A percentile compares a stretch with the other conserved stretches of the same genome.
phyloP scores from a whole-genome alignment of 2,329 filamentous ascomycete genomes.

The Knufia fluminis region DNA sequence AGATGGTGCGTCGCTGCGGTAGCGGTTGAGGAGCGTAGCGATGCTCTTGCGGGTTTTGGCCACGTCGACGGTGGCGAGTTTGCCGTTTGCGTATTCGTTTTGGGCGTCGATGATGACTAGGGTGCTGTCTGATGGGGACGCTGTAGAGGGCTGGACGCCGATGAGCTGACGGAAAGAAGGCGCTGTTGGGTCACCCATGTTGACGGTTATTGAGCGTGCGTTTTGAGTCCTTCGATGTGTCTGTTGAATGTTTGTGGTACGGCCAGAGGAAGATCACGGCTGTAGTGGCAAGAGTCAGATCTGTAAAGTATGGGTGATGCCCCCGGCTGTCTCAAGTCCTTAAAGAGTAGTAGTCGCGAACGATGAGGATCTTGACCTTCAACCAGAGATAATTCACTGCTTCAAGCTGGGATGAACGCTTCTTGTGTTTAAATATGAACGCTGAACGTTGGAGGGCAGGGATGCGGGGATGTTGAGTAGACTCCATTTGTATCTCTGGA shows the following conservation, averaged over 20 bases:
- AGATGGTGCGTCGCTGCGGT: slow-evolving; percentile 34
- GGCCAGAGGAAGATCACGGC: too few species aligned
- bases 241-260: too few species aligned
- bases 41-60: slow-evolving; percentile 48
- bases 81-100: slow-evolving; percentile 56
- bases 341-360: not conserved
- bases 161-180: slow-evolving; percentile 43
- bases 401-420: too few species aligned
- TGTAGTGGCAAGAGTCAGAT: not conserved
- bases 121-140: slow-evolving; percentile 48
- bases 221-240: too few species aligned
- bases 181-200: not conserved
- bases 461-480: slow-evolving; percentile 1
- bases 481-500: not conserved
- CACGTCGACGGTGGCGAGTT: slow-evolving; percentile 47
- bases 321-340: too few species aligned
- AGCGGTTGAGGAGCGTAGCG: slow-evolving; percentile 47
- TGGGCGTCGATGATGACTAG: slow-evolving; percentile 63
- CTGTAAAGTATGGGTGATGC: too few species aligned
- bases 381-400: too few species aligned
- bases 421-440: too few species aligned
- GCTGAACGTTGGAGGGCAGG: not conserved
- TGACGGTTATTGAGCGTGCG: not conserved
- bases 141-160: slow-evolving; percentile 47
- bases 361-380: not conserved